phyloP scores from a whole-genome alignment of 495 filamentous ascomycete genomes.

The Mycothermus thermophilus region DNA sequence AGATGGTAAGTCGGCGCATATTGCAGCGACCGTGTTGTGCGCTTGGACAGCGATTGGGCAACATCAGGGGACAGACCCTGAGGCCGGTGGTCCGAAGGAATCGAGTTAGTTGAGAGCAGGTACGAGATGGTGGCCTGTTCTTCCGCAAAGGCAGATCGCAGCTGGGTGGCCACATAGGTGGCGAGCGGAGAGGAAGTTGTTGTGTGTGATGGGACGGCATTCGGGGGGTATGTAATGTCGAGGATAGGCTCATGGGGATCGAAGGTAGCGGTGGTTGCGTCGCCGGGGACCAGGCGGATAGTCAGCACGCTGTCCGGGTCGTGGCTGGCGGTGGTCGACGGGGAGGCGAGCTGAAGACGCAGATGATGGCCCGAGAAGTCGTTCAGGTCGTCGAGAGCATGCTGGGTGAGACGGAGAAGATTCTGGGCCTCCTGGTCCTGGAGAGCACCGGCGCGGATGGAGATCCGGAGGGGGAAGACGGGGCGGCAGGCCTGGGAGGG shows the following conservation, averaged over 20 bases:
- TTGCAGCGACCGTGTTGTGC: conserved; percentile 68
- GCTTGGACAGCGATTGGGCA: conserved; percentile 36
- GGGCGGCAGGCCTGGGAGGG: conserved; percentile 62
- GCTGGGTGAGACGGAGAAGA: conserved; percentile 71
- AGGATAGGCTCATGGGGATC: conserved; percentile 56
- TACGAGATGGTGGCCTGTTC: conserved; percentile 83
- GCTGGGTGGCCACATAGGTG: conserved; percentile 61
- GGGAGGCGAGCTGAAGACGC: conserved; percentile 51
- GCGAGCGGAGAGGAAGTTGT: conserved; percentile 63
- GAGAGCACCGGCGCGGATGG: conserved; percentile 56
- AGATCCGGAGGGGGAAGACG: conserved; percentile 74
- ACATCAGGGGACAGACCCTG: conserved; percentile 27
- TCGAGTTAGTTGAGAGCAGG: conserved; percentile 51
- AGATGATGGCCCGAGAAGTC: conserved; percentile 87
- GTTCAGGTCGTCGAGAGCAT: conserved; percentile 78
- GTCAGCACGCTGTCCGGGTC: conserved; percentile 48
- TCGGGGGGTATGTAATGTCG: conserved; percentile 66
- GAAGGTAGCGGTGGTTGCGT: conserved; percentile 46
- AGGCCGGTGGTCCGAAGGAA: conserved; percentile 33
- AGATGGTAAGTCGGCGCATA: conserved; percentile 91
- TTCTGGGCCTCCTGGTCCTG: conserved; percentile 56
- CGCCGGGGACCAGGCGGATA: conserved; percentile 53
- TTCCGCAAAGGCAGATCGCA: conserved; percentile 70
- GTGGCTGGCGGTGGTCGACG: conserved; percentile 13
- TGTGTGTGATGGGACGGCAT: conserved; percentile 52